Base-by-base conservation (phyloP, 2,329 filamentous ascomycete genomes). In the Cyphellophora europaea region DNA sequence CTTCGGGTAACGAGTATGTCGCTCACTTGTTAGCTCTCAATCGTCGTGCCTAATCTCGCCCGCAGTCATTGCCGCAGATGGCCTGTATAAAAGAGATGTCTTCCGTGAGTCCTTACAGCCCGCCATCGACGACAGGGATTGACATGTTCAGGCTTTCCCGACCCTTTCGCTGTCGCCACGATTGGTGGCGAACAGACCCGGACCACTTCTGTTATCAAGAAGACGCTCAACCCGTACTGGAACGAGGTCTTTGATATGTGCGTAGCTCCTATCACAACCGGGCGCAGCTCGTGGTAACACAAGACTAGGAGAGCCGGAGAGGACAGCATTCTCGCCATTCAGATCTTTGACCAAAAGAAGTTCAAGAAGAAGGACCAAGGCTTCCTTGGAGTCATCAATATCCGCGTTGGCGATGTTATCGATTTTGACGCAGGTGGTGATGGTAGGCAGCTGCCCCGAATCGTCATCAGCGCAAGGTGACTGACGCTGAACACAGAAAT, bases 331-430 rank as follows among this genome's bases (percentile, higher is more conserved):
- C 72, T 98, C 31, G 91, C 91, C 5, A 88, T 98, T 30, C 91
- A 98, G 58, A 94, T 98, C 36, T 98, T 98, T 57, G 91, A 98
- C 62, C 91, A 98, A 65, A 95, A 95, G 70, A 98, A 98, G 67
- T 98, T 98, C 68, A 98, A 98, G 72, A 98, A 98, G 77, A 98
- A 96, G 86, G 91, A 98, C 52, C 91, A 98, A 59, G 91, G 91
- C 6, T 98, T 98, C 56, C 71, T 98, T 5, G 91, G 91, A 38
- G 91, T 98, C 36, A 95, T 98, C 55, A 98, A 98, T 58, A 82
- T 98, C 51, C 81, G 88, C 40, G 82, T 98, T 49, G 91, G 91
- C 51, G 88, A 93, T 69, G 82, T 91, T 25, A 86, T 98, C 50
- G 89, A 95, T 57, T 68, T 98, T 47, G 80, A 84, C 44, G 77